A percentile compares a stretch with the other conserved stretches of the same genome.
These are phyloP conservation scores for Acanthamoeba sp. DNA, from an alignment of 208 protist species.

Conservation along the genomic window DNA sequence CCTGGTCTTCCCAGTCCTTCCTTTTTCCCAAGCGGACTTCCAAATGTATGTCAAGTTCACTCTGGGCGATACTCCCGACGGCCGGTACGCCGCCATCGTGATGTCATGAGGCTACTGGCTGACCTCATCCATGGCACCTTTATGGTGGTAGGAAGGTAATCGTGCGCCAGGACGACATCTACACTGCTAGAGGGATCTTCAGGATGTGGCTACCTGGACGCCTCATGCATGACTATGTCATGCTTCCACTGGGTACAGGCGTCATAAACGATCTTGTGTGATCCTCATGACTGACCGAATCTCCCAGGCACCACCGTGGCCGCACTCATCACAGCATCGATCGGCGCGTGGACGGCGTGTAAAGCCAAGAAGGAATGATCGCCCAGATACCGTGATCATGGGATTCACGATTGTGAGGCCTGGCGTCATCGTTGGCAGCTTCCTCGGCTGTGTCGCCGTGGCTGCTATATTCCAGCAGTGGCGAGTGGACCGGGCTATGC, in stretches of 20 bases:
- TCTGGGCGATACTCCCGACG: background rate
- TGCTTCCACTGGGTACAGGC: background rate
- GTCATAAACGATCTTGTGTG: background rate
- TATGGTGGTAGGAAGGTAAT: background rate
- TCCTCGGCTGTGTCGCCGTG: no score
- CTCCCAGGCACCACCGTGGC: background rate
- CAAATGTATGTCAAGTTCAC: constrained; percentile 28
- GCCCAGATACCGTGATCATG: no score
- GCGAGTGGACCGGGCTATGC: no score
- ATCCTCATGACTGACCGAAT: background rate
- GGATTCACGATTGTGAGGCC: no score
- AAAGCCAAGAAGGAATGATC: no score
- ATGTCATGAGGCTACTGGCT: no score
- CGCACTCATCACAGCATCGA: background rate
- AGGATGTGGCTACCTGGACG: background rate
- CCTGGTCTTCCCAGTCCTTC: constrained; percentile 3
- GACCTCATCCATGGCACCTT: no score
- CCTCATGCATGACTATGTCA: background rate
- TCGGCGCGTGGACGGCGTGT: background rate
- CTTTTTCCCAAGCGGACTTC: background rate
- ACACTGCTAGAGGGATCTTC: constrained; percentile 2
- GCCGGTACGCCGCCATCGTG: background rate
- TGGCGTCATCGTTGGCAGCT: no score
- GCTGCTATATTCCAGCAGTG: no score
- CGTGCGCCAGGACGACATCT: background rate